Base-by-base conservation (phyloP, 768 basidiomycete species). In the Candolleomyces efflorescens region DNA sequence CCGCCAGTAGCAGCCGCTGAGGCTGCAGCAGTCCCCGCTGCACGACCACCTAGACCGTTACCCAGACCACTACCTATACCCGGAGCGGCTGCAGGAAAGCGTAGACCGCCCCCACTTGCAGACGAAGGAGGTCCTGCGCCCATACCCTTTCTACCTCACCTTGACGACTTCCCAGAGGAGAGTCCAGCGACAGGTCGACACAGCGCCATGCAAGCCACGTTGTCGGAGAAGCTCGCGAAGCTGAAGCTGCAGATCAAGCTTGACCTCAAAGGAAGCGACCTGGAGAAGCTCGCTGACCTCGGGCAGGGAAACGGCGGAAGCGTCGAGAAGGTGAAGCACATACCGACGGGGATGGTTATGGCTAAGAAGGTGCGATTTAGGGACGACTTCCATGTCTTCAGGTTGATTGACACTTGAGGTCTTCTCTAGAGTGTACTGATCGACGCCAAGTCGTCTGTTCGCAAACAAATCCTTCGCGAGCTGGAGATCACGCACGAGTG, bases 401-500 rank as follows among this genome's bases (percentile, higher is more conserved):
- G 36, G 45, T 55, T 50, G 23, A 60, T 48, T 32, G 15, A 37
- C 20, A 36, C 13, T 5, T 51, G 24, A 53, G 20, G 18, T 20
- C 32, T 59, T 22, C 54, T 59, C 23, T 61, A 96, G 94, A 92
- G 94, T 67, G 92, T 97, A 26, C 82, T 95, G 60, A 96, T 97
- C 69, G 94, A 96, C 71, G 94, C 94, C 15, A 97, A 97, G 69
- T 92, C 94, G 5, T 84, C 92, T 2, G 92, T 98, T 24, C 82
- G 95, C 58, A 99, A 98, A 70, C 97, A 99, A 74, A 98, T 99
- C 64, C 80, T 98, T 26, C 90, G 97, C 58, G 97, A 99, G 69
- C 78, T 99, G 60, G 95, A 98, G 65, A 99, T 99, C 77, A 94
- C 98, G 95, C 93, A 98, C 69, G 91, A 97, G 71, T 98, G 96